These are phyloP conservation scores for Choanephora cucurbitarum DNA, from an alignment of 371 early-diverging fungal species.

Conservation along the genomic window DNA sequence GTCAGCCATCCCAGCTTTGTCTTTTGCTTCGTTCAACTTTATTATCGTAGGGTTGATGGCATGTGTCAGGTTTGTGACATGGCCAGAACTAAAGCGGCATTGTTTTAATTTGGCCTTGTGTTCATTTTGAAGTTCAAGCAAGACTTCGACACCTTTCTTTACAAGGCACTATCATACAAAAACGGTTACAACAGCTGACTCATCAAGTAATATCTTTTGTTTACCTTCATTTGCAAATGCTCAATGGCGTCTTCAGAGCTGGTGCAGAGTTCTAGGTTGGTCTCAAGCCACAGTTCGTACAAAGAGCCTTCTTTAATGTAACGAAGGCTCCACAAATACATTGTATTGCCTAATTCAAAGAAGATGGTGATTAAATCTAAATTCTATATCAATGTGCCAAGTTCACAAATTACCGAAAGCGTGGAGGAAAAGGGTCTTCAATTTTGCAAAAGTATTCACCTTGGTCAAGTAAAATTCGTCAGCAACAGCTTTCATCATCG, in stretches of 20 bases:
- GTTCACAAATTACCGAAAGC: constrained; percentile 1
- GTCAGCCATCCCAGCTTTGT: neutral
- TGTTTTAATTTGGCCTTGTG: constrained; percentile 1
- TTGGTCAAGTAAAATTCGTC: constrained; percentile 1
- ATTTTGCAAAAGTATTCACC: neutral
- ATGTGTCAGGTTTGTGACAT: neutral
- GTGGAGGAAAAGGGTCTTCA: constrained; percentile 7
- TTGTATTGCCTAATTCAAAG: constrained; percentile 2
- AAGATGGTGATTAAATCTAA: neutral
- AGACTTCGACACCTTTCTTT: neutral
- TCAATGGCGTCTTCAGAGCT: neutral
- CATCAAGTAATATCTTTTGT: neutral
- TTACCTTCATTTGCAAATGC: constrained; percentile 4
- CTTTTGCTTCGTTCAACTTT: constrained; percentile 1
- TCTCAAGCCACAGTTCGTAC: constrained; percentile 6
- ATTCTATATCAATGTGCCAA: neutral
- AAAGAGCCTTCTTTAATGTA: neutral
- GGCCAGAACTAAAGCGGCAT: neutral
- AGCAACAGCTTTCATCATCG: constrained; percentile 2
- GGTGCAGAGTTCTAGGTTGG: neutral
- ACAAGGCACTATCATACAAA: constrained; percentile 2
- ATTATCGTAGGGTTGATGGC: constrained; percentile 1
- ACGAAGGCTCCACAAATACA: constrained; percentile 2
- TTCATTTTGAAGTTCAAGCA: neutral
- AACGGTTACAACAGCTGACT: constrained; percentile 4